Conservation (phyloP, 179 eudicot species). For the Patellifolia procumbens region DNA sequence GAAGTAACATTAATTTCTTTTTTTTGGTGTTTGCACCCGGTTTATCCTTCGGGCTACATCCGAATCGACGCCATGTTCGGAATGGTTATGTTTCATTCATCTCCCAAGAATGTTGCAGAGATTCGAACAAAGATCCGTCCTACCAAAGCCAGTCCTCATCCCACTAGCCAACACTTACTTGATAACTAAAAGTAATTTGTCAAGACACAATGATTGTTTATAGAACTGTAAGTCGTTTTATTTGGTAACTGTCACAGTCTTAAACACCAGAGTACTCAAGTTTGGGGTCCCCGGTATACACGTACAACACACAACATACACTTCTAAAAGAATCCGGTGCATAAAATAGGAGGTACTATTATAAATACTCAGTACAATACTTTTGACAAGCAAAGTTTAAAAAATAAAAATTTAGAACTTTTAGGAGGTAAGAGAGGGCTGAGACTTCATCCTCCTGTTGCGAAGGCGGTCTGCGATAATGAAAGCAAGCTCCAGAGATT, state of each 20-base stretch:
- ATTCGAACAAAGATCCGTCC: too few relatives aligned
- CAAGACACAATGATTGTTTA: neutral
- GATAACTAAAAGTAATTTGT: neutral
- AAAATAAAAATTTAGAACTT: neutral
- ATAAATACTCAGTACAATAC: constrained; percentile 20
- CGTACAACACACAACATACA: constrained; percentile 26
- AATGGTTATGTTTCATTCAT: too few relatives aligned
- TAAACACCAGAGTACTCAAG: constrained; percentile 27
- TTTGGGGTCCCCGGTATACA: constrained; percentile 25
- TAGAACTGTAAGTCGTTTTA: constrained; percentile 15
- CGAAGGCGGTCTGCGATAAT: constrained; percentile 79
- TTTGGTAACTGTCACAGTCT: constrained; percentile 17
- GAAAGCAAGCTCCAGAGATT: constrained; percentile 82
- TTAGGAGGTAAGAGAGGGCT: constrained; percentile 28
- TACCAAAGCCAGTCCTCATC: too few relatives aligned
- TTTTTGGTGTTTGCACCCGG: too few relatives aligned
- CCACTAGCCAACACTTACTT: too few relatives aligned
- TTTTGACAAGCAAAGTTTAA: constrained; percentile 10
- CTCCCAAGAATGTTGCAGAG: too few relatives aligned
- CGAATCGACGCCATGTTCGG: too few relatives aligned
- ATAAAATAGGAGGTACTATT: constrained; percentile 16
- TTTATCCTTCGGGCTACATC: too few relatives aligned
- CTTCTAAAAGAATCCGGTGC: constrained; percentile 24
- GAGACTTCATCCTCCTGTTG: constrained; percentile 69
- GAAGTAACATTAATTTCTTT: too few relatives aligned